phyloP scores from a whole-genome alignment of 352 stramenopile species.

The Phytophthora cactorum region DNA sequence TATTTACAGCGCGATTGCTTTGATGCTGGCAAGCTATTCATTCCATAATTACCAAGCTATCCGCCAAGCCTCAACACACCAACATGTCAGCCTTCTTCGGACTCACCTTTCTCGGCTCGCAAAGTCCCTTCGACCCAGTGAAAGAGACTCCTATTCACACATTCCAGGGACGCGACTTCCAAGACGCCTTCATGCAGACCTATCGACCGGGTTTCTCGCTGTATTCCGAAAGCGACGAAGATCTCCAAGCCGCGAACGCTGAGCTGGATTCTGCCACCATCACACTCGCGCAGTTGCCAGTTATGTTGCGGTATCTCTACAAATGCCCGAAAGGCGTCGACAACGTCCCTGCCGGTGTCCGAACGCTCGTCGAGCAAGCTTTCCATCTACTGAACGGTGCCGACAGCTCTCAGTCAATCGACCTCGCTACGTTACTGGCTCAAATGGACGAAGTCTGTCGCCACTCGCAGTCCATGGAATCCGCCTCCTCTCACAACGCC shows the following conservation, averaged over 20 bases:
- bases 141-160: slow-evolving; percentile 65
- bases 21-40: not conserved
- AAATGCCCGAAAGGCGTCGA: slow-evolving; percentile 62
- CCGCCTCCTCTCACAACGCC: slow-evolving; percentile 30
- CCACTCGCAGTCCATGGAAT: slow-evolving; percentile 40
- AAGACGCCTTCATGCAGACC: slow-evolving; percentile 66
- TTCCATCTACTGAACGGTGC: slow-evolving; percentile 18
- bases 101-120: slow-evolving; percentile 61
- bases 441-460: slow-evolving; percentile 43
- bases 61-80: no score
- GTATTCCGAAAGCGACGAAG: slow-evolving; percentile 66
- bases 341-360: slow-evolving; percentile 48
- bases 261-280: slow-evolving; percentile 42
- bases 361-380: slow-evolving; percentile 29
- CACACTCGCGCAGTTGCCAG: slow-evolving; percentile 42
- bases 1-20: not conserved
- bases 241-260: slow-evolving; percentile 39
- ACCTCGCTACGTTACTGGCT: slow-evolving; percentile 35
- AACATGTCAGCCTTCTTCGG: slow-evolving; percentile 54
- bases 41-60: not conserved
- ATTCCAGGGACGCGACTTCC: slow-evolving; percentile 61
- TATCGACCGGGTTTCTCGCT: slow-evolving; percentile 55
- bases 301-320: slow-evolving; percentile 59
- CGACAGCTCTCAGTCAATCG: slow-evolving; percentile 7
- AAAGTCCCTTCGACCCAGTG: slow-evolving; percentile 59